phyloP scores from a whole-genome alignment of 352 stramenopile genomes.

The Pythium brassicae region DNA sequence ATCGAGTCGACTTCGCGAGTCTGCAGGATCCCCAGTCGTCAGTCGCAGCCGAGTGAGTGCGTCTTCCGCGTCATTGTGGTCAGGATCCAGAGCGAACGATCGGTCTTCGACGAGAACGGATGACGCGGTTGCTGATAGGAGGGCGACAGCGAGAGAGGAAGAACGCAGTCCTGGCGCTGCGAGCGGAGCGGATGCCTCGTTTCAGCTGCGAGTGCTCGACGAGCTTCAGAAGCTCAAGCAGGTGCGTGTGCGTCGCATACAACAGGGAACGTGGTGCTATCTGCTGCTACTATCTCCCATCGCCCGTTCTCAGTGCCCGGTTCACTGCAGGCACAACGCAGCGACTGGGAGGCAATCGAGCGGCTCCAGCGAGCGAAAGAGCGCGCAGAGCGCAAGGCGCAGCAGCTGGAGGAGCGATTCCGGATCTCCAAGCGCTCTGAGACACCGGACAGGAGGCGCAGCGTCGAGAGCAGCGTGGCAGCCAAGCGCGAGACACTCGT shows the following conservation, averaged over 20 bases:
- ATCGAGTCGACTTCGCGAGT: not conserved
- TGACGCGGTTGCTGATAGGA: not conserved
- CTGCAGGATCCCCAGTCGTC: not conserved
- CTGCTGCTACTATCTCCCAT: too few relatives aligned
- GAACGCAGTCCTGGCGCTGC: not conserved
- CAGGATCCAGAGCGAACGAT: not conserved
- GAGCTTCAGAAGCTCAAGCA: slow-evolving; percentile 54
- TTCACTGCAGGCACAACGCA: slow-evolving; percentile 25
- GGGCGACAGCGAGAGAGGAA: not conserved
- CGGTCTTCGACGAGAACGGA: not conserved
- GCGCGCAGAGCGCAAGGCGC: slow-evolving; percentile 24
- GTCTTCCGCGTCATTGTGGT: not conserved
- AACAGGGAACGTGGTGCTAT: not conserved
- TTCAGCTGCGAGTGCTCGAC: slow-evolving; percentile 39
- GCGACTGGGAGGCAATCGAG: slow-evolving; percentile 34
- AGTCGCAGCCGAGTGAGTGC: not conserved
- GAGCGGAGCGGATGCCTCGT: slow-evolving; percentile 13
- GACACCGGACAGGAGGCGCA: not conserved
- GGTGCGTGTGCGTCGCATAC: slow-evolving; percentile 10
- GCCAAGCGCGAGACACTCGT: slow-evolving; percentile 6
- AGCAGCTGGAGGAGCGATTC: slow-evolving; percentile 21
- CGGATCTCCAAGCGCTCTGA: not conserved
- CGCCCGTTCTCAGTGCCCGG: not conserved
- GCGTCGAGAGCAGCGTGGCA: not conserved
- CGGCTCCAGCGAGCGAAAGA: slow-evolving; percentile 31